These are phyloP conservation scores for Pythium phragmitis DNA, from an alignment of 352 stramenopile genomes.

Conservation along the genomic window DNA sequence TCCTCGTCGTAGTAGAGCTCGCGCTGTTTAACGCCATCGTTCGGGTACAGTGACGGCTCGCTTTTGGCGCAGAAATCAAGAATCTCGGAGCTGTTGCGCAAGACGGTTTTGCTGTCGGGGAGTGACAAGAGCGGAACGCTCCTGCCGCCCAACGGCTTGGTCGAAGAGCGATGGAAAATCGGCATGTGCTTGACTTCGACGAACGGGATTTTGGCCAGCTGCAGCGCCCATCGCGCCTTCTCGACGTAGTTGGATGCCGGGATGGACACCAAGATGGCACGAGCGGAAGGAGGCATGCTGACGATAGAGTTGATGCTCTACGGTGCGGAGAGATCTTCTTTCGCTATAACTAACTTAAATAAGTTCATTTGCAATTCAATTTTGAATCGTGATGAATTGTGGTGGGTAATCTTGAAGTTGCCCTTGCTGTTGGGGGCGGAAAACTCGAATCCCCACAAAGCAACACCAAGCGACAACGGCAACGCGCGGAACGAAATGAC, in stretches of 20 bases:
- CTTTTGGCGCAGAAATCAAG: conserved; percentile 39
- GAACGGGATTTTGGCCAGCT: conserved; percentile 41
- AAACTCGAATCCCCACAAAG: not conserved
- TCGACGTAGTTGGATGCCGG: conserved; percentile 59
- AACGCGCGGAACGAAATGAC: conserved; percentile 8
- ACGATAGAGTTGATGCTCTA: not conserved
- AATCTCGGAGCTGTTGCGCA: conserved; percentile 48
- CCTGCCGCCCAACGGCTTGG: conserved; percentile 40
- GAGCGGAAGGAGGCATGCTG: not conserved
- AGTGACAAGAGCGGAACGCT: conserved; percentile 44
- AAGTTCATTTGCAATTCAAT: not conserved
- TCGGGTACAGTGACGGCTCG: conserved; percentile 38
- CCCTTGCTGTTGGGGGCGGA: not conserved
- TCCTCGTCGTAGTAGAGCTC: conserved; percentile 44
- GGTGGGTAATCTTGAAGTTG: conserved; percentile 9
- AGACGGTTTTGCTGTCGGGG: conserved; percentile 12
- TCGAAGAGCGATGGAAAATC: conserved; percentile 44
- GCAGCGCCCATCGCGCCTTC: conserved; percentile 58
- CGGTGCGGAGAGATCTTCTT: no score
- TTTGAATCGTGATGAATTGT: conserved; percentile 3
- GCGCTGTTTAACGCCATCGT: conserved; percentile 33
- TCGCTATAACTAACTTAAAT: not conserved
- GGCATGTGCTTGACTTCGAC: conserved; percentile 46
- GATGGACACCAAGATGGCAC: conserved; percentile 44
- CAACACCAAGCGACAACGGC: conserved; percentile 1